phyloP scores from a whole-genome alignment of 441 rosid genomes.

The Adansonia madagascariensis region DNA sequence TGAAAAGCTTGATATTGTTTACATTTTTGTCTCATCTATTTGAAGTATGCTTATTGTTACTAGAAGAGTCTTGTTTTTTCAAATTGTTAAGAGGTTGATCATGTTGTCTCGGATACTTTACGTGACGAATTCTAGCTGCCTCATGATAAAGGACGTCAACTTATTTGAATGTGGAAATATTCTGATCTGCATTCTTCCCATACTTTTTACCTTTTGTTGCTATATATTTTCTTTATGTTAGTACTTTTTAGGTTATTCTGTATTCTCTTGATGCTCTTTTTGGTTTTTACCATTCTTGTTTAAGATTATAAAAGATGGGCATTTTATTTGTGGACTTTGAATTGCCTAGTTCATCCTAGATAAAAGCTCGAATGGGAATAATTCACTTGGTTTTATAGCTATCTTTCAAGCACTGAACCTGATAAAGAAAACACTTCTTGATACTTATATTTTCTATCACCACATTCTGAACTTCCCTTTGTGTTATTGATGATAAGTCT shows the following conservation, averaged over 20 bases:
- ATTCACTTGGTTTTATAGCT: background rate
- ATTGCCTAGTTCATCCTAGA: background rate
- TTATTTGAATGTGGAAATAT: background rate
- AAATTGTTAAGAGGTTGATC: background rate
- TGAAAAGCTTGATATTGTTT: background rate
- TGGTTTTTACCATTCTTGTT: background rate
- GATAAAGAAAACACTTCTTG: background rate
- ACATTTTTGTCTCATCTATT: background rate
- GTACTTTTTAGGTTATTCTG: background rate
- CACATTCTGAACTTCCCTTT: background rate
- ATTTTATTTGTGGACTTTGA: background rate
- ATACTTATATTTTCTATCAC: background rate
- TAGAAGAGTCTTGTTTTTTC: background rate
- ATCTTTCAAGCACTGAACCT: background rate
- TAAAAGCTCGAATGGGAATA: background rate
- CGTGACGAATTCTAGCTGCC: background rate
- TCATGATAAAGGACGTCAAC: constrained; percentile 1
- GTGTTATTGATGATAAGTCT: background rate
- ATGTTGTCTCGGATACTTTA: background rate
- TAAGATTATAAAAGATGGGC: background rate
- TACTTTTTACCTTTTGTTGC: background rate
- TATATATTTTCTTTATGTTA: background rate
- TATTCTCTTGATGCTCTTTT: background rate
- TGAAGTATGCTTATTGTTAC: background rate
- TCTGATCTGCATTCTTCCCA: background rate